These are phyloP conservation scores for Colletotrichum siamense DNA, from an alignment of 2,329 filamentous ascomycete genomes.

Conservation along the genomic window DNA sequence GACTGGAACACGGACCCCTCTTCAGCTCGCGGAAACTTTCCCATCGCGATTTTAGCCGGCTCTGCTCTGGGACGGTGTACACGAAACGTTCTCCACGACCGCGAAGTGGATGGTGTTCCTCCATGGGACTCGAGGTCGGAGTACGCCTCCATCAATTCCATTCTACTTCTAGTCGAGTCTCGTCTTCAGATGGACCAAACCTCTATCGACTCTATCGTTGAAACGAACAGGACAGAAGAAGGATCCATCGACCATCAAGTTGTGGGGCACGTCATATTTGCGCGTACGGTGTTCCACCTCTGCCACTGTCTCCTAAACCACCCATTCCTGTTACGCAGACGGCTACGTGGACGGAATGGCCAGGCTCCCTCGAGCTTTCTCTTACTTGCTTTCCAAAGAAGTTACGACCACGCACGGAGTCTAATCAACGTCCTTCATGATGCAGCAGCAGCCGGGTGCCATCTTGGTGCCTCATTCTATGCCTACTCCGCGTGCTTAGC, in stretches of 20 bases:
- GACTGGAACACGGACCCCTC: not conserved
- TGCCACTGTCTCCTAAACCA: not conserved
- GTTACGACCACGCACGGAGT: not conserved
- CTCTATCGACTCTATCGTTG: not conserved
- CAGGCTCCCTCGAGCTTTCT: not conserved
- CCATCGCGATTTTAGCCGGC: not conserved
- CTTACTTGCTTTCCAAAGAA: not conserved
- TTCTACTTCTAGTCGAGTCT: not conserved
- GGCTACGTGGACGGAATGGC: not conserved
- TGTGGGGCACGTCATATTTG: not conserved
- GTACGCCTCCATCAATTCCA: not conserved
- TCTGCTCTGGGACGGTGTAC: not conserved
- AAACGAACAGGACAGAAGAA: not conserved
- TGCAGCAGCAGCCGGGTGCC: not conserved
- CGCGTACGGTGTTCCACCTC: not conserved
- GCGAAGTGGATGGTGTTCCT: not conserved
- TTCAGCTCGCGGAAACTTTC: not conserved
- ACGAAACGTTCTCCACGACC: not conserved
- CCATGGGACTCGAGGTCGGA: not conserved
- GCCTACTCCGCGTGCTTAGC: not conserved
- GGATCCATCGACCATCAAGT: not conserved
- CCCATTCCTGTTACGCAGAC: not conserved
- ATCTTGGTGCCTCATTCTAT: not conserved
- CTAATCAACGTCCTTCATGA: not conserved
- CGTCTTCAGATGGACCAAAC: not conserved